These are phyloP conservation scores for Microbotryum violaceum DNA, from an alignment of 1,284 basidiomycete genomes.

Conservation along the genomic window DNA sequence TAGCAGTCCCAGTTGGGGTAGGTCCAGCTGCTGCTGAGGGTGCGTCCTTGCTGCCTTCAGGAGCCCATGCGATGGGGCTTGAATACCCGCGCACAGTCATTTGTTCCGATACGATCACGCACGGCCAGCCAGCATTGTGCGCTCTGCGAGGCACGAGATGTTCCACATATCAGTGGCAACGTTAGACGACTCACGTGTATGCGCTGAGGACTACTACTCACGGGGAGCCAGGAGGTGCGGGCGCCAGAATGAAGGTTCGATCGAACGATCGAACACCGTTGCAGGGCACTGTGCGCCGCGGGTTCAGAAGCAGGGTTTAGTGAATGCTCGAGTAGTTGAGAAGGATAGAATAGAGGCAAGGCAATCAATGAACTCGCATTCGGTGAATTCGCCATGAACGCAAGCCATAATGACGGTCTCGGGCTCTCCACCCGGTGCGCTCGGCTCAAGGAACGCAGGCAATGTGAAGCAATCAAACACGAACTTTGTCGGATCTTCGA, in stretches of 20 bases:
- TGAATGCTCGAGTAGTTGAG: too few relatives aligned
- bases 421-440: conserved; percentile 49
- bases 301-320: conserved; percentile 35
- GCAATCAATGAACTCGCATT: conserved; percentile 53
- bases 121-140: conserved; percentile 75
- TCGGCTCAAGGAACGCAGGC: conserved; percentile 42
- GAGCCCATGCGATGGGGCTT: conserved; percentile 47
- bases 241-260: conserved; percentile 77
- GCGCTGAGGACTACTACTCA: conserved; percentile 45
- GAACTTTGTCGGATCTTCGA: conserved; percentile 66
- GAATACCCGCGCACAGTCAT: conserved; percentile 76
- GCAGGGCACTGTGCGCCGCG: conserved; percentile 39
- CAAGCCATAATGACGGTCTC: conserved; percentile 62
- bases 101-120: conserved; percentile 81
- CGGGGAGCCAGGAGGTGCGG: conserved; percentile 69
- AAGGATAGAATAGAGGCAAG: not conserved
- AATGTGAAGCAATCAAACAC: conserved; percentile 72
- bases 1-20: not conserved
- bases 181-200: not conserved
- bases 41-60: conserved; percentile 13
- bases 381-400: conserved; percentile 85
- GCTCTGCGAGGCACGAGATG: conserved; percentile 49
- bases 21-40: conserved; percentile 3
- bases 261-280: conserved; percentile 83
- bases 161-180: not conserved